A percentile compares a stretch with the other conserved stretches of the same genome.
phyloP scores from a whole-genome alignment of 1,284 basidiomycete genomes.

The Phenoliferia sp. region DNA sequence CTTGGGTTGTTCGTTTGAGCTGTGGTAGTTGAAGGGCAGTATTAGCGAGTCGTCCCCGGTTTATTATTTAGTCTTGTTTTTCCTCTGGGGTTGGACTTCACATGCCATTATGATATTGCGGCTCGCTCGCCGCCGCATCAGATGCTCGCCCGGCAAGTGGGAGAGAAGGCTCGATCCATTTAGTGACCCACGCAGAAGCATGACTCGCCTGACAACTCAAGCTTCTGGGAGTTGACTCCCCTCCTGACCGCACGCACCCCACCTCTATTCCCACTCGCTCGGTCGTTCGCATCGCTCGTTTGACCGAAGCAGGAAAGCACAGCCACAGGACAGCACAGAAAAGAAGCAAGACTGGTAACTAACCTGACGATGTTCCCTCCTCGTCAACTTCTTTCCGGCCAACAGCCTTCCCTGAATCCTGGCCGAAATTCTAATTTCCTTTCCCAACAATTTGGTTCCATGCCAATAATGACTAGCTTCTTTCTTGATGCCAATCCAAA shows the following conservation, averaged over 20 bases:
- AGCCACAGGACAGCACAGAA: too few relatives aligned
- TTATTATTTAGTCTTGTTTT: background rate
- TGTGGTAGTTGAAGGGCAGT: too few relatives aligned
- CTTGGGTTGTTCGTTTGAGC: slow-evolving; percentile 88
- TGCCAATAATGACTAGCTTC: slow-evolving; percentile 97
- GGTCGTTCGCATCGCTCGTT: too few relatives aligned
- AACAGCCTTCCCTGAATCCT: slow-evolving; percentile 88
- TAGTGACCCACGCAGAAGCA: too few relatives aligned
- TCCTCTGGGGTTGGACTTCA: too few relatives aligned
- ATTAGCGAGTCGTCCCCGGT: too few relatives aligned
- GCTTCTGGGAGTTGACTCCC: too few relatives aligned
- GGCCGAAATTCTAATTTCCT: slow-evolving; percentile 85
- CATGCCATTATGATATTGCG: too few relatives aligned
- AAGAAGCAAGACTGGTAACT: slow-evolving; percentile 34
- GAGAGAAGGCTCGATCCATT: too few relatives aligned
- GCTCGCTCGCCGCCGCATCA: background rate
- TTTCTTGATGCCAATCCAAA: slow-evolving; percentile 90
- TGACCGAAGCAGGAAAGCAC: too few relatives aligned
- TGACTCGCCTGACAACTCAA: too few relatives aligned
- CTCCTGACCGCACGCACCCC: too few relatives aligned
- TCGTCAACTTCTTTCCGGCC: slow-evolving; percentile 83
- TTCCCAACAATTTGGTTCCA: slow-evolving; percentile 87
- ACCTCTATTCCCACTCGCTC: background rate
- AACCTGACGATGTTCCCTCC: slow-evolving; percentile 89
- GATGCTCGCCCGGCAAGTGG: background rate